Conservation (phyloP, 1,284 basidiomycete species). For the Takashimella tepidaria region DNA sequence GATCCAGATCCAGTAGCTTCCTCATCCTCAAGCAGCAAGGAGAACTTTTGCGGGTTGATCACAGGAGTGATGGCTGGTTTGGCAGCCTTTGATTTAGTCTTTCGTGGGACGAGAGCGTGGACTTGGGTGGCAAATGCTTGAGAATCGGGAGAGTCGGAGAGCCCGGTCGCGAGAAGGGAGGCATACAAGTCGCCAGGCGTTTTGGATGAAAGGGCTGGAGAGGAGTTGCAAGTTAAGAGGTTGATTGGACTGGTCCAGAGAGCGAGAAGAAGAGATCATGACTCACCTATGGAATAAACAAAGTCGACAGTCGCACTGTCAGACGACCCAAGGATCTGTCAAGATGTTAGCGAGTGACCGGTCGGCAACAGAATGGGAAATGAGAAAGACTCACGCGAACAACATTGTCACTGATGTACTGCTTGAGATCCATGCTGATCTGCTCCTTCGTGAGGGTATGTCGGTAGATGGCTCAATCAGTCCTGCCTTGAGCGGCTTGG, state of each 20-base stretch:
- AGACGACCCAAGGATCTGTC: slow-evolving; percentile 71
- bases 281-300: slow-evolving; percentile 71
- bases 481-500: too few species aligned
- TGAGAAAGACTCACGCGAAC: slow-evolving; percentile 58
- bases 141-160: slow-evolving; percentile 71
- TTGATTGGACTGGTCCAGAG: too few species aligned
- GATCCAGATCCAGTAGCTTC: slow-evolving; percentile 41
- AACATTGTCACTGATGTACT: slow-evolving; percentile 81
- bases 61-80: slow-evolving; percentile 52
- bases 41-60: slow-evolving; percentile 66
- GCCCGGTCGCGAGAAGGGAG: slow-evolving; percentile 67
- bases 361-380: too few species aligned
- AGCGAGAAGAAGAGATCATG: slow-evolving; percentile 9
- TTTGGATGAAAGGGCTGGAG: slow-evolving; percentile 72
- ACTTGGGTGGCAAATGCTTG: slow-evolving; percentile 75
- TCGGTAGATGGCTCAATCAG: too few species aligned
- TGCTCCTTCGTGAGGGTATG: too few species aligned
- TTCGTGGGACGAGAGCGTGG: slow-evolving; percentile 68
- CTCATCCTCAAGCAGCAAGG: slow-evolving; percentile 72
- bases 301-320: slow-evolving; percentile 78
- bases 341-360: slow-evolving; percentile 9
- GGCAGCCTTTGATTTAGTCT: slow-evolving; percentile 59
- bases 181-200: slow-evolving; percentile 70
- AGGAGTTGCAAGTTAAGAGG: slow-evolving; percentile 1
- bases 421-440: slow-evolving; percentile 49